phyloP scores from a whole-genome alignment of 352 stramenopile genomes.

The Chrysophaeum taylorii region DNA sequence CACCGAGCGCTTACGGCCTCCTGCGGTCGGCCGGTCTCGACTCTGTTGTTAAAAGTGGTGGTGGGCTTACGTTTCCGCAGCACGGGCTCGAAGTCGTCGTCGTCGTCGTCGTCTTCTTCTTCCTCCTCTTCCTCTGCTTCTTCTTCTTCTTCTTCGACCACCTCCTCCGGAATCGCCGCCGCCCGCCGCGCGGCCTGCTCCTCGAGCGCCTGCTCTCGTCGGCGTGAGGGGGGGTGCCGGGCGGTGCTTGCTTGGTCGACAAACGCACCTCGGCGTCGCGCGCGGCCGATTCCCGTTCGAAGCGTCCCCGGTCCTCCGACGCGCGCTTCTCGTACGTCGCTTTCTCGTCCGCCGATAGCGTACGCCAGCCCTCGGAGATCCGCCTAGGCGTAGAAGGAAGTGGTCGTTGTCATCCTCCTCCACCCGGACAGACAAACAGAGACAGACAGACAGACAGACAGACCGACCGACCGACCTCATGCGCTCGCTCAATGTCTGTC shows the following conservation, averaged over 20 bases:
- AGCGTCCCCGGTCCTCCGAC: constrained; percentile 46
- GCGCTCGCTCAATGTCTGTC: not conserved
- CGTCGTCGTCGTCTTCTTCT: too few relatives aligned
- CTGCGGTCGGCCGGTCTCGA: too few relatives aligned
- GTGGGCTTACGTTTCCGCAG: too few relatives aligned
- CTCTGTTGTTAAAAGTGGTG: too few relatives aligned
- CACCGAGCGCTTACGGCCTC: too few relatives aligned
- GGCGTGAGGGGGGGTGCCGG: constrained; percentile 19
- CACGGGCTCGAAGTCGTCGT: too few relatives aligned
- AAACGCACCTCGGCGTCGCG: constrained; percentile 47
- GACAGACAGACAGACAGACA: too few relatives aligned
- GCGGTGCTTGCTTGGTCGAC: constrained; percentile 34
- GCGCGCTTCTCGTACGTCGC: constrained; percentile 47
- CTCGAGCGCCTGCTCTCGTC: constrained; percentile 25
- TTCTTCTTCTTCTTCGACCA: constrained; percentile 31
- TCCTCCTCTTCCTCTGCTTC: constrained; percentile 29
- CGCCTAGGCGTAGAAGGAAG: too few relatives aligned
- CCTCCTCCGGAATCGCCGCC: too few relatives aligned
- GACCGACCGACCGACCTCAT: too few relatives aligned
- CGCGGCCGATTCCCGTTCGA: constrained; percentile 46
- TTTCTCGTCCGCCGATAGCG: constrained; percentile 32
- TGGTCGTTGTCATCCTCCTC: too few relatives aligned
- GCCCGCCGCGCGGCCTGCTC: constrained; percentile 25
- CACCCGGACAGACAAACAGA: too few relatives aligned
- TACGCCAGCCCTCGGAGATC: constrained; percentile 48